Conservation (phyloP, 768 basidiomycete species). For the Pilatotrama ljubarskyi region DNA sequence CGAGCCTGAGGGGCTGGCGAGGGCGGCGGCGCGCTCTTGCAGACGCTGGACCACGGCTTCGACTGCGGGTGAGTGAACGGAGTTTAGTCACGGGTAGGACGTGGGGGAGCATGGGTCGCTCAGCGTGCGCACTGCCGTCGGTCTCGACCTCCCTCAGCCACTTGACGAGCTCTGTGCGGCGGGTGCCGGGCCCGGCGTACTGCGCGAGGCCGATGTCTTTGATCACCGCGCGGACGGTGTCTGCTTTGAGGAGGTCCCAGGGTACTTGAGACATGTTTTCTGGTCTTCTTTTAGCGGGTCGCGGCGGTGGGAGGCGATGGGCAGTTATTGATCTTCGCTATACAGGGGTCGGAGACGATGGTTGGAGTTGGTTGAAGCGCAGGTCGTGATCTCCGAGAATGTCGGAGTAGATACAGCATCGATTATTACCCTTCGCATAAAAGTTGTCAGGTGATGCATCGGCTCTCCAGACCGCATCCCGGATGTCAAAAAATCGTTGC, state of each 20-base stretch:
- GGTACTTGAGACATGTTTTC: constrained; percentile 22
- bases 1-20: no score
- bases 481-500: no score
- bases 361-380: no score
- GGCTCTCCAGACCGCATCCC: no score
- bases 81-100: not conserved
- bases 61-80: not conserved
- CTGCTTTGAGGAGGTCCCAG: constrained; percentile 27
- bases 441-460: no score
- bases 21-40: not conserved
- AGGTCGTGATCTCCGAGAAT: no score
- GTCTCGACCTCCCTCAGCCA: constrained; percentile 25
- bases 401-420: no score
- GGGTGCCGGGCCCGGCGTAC: constrained; percentile 10
- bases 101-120: not conserved
- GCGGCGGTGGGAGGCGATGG: no score
- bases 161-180: constrained; percentile 26
- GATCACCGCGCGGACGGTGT: constrained; percentile 28
- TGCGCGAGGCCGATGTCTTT: constrained; percentile 27
- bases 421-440: no score
- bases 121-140: constrained; percentile 23
- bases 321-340: not conserved
- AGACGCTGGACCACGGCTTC: constrained; percentile 4
- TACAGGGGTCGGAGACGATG: no score
- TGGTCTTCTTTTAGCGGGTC: no score